Evolutionary conservation across 2,329 filamentous ascomycete species (phyloP).

Genomic region (Botrytis fabae): DNA sequence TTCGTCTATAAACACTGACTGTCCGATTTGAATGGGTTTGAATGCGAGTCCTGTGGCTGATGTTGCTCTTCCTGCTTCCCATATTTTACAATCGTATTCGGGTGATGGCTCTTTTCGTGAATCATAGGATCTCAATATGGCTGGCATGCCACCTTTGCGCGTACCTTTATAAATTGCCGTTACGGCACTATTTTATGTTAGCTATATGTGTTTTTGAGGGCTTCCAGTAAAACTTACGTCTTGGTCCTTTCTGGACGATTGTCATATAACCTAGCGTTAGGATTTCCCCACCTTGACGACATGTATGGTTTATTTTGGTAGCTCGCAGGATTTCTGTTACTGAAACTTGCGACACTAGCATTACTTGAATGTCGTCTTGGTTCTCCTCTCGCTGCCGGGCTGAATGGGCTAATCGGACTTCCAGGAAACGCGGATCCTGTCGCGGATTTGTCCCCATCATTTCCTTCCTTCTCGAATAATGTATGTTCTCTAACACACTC

Average conservation of each 20-base stretch:
- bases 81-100: constrained; percentile 92
- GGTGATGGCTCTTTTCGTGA: constrained; percentile 87
- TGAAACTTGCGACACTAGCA: constrained; percentile 80
- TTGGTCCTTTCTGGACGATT: constrained; percentile 82
- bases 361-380: constrained; percentile 68
- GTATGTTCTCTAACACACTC: constrained; percentile 87
- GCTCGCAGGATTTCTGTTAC: constrained; percentile 61
- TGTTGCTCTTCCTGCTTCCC: constrained; percentile 96
- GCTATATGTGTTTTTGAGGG: constrained; percentile 15
- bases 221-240: constrained; percentile 63
- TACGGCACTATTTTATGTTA: constrained; percentile 65
- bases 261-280: constrained; percentile 86
- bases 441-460: constrained; percentile 55
- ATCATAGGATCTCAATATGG: constrained; percentile 88
- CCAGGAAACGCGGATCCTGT: constrained; percentile 20
- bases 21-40: constrained; percentile 91
- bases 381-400: constrained; percentile 36
- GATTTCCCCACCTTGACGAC: constrained; percentile 68
- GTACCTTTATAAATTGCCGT: constrained; percentile 90
- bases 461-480: constrained; percentile 76
- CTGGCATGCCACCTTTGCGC: constrained; percentile 63
- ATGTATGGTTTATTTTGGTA: constrained; percentile 56
- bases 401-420: constrained; percentile 48
- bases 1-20: constrained; percentile 92
- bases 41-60: constrained; percentile 89